Conservation (phyloP, 768 basidiomycete species). For the Lentinula guzmanii region DNA sequence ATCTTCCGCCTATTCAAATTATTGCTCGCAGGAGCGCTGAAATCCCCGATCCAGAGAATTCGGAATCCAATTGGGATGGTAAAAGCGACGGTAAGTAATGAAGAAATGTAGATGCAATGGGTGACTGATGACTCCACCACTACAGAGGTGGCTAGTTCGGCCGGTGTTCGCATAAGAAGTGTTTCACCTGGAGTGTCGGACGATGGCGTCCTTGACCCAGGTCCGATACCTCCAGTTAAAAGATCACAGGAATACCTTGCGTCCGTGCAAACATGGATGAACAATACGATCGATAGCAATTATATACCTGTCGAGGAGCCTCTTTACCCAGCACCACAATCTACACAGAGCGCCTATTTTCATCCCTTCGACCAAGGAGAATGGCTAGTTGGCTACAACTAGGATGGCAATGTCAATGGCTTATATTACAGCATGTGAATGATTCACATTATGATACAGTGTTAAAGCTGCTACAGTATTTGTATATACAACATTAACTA, state of each 20-base stretch:
- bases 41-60: constrained; percentile 22
- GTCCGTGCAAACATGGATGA: constrained; percentile 16
- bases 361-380: not conserved
- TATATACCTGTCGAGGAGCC: not conserved
- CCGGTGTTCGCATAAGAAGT: constrained; percentile 18
- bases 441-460: too few relatives aligned
- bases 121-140: not conserved
- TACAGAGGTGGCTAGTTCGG: constrained; percentile 30
- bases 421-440: too few relatives aligned
- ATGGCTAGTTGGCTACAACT: not conserved
- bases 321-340: not conserved
- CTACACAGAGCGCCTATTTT: not conserved
- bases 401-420: too few relatives aligned
- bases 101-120: not conserved
- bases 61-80: constrained; percentile 39
- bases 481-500: not conserved
- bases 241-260: constrained; percentile 7
- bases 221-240: constrained; percentile 8
- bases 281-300: constrained; percentile 14
- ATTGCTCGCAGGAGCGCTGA: constrained; percentile 18
- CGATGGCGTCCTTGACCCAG: constrained; percentile 13
- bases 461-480: too few relatives aligned
- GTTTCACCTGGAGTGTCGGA: constrained; percentile 22
- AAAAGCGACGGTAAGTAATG: constrained; percentile 29
- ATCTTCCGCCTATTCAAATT: constrained; percentile 20